A percentile compares a stretch with the other conserved stretches of the same genome.
These are phyloP conservation scores for Cyphellophora europaea DNA, from an alignment of 2,329 filamentous ascomycete genomes.

Conservation along the genomic window DNA sequence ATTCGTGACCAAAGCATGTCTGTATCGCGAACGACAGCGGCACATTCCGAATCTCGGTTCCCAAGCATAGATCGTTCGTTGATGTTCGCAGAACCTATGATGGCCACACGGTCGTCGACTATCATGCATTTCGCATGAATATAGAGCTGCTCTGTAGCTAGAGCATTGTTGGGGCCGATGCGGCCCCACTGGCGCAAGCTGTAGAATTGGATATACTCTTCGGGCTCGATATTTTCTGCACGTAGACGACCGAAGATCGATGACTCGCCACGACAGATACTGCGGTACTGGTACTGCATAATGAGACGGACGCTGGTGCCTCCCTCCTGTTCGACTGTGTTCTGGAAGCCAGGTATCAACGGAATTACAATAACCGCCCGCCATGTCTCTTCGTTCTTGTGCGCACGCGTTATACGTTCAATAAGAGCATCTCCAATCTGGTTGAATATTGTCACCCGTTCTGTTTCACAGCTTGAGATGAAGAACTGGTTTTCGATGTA, in stretches of 20 bases:
- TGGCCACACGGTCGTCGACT: conserved; percentile 82
- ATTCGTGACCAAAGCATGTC: conserved; percentile 89
- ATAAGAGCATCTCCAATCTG: conserved; percentile 90
- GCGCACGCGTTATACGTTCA: conserved; percentile 77
- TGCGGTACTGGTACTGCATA: conserved; percentile 93
- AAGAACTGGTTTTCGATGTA: conserved; percentile 99
- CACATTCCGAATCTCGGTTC: conserved; percentile 82
- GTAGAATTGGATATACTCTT: conserved; percentile 94
- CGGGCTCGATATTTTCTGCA: conserved; percentile 73
- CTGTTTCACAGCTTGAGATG: conserved; percentile 82
- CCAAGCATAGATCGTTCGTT: conserved; percentile 96
- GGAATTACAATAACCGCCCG: conserved; percentile 83
- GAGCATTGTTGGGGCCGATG: conserved; percentile 68
- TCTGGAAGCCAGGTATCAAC: conserved; percentile 97
- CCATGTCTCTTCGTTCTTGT: conserved; percentile 81
- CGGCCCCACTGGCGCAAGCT: conserved; percentile 86
- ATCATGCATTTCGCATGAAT: conserved; percentile 97
- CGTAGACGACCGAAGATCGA: conserved; percentile 85
- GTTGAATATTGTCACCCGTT: conserved; percentile 82
- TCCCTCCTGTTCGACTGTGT: conserved; percentile 86
- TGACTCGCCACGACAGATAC: conserved; percentile 83
- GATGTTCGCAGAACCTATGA: conserved; percentile 97
- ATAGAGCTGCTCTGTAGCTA: conserved; percentile 94
- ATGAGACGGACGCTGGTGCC: conserved; percentile 91
- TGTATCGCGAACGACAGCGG: conserved; percentile 81